A percentile compares a stretch with the other conserved stretches of the same genome.
Conservation (phyloP, 2,329 filamentous ascomycete genomes). For the Bipolaris gigantea region DNA sequence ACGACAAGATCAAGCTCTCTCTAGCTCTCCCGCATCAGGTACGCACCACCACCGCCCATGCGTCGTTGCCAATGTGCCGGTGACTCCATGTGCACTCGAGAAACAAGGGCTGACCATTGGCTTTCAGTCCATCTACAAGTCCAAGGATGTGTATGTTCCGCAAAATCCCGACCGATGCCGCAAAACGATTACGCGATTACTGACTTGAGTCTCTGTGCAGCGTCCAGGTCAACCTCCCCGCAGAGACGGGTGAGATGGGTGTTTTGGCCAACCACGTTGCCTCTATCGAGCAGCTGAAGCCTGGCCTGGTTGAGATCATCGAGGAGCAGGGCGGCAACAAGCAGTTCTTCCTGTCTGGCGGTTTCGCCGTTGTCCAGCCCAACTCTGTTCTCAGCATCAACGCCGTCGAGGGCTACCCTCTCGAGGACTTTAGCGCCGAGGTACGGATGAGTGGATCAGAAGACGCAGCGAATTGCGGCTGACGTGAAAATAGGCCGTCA, state of each 20-base stretch:
- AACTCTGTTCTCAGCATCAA: constrained; percentile 96
- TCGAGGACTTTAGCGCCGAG: constrained; percentile 95
- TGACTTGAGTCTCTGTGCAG: constrained; percentile 51
- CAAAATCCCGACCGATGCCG: constrained; percentile 30
- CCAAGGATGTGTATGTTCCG: constrained; percentile 67
- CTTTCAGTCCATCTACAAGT: constrained; percentile 68
- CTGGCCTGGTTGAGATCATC: constrained; percentile 90
- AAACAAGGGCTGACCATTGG: constrained; percentile 28
- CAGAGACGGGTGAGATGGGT: constrained; percentile 99
- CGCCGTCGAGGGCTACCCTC: constrained; percentile 88
- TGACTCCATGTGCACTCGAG: not conserved
- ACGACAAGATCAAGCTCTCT: constrained; percentile 86
- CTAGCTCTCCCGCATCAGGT: constrained; percentile 98
- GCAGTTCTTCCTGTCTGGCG: constrained; percentile 98
- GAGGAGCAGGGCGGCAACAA: constrained; percentile 90
- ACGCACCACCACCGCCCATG: constrained; percentile 50
- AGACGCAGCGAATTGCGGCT: constrained; percentile 10
- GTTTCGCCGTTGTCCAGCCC: constrained; percentile 96
- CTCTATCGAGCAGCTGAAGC: constrained; percentile 98
- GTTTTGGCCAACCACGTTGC: constrained; percentile 98
- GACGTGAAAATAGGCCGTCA: constrained; percentile 63
- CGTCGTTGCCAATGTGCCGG: constrained; percentile 4
- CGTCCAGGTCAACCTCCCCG: constrained; percentile 98
- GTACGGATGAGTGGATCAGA: constrained; percentile 39
- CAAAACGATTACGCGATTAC: constrained; percentile 29